Base-by-base conservation (phyloP, 768 basidiomycete genomes). In the Leccinellum rugosiceps region DNA sequence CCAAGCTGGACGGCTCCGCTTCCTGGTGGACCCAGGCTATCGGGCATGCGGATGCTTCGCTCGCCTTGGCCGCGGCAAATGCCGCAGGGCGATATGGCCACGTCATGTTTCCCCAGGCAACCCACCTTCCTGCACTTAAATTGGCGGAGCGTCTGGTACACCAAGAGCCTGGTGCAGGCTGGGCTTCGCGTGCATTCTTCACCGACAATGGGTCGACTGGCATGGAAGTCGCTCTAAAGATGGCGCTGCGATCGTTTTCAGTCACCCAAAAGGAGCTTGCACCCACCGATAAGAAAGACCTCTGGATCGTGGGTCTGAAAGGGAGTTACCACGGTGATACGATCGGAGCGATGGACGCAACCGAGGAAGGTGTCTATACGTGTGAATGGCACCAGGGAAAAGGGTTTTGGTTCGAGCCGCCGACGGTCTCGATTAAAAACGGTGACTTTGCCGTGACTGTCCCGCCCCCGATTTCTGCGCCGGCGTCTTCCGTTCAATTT, bases 311-410 rank as follows among this genome's bases (percentile, higher is more conserved):
- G 3, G 96, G 96, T 0, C 65, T 98, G 44, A 87, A 84, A 63
- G 96, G 96, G 5, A 93, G 93, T 67, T 98, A 98, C 74, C 96
- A 98, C 66, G 96, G 96, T 2, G 96, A 98, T 71, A 98, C 96
- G 13, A 95, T 98, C 59, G 96, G 96, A 0, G 87, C 88, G 2
- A 98, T 98, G 96, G 92, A 98, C 63, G 95, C 96, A 7, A 90
- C 85, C 61, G 87, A 90, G 67, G 92, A 95, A 65, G 90, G 92
- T 9, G 87, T 95, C 2, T 98, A 89, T 72, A 90, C 89, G 1
- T 97, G 94, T 62, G 96, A 98, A 71, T 98, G 96, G 95, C 94
- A 98, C 70, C 76, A 87, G 53, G 88, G 92, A 6, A 87, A 92
- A 67, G 96, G 96, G 0, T 88, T 83, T 65, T 98, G 96, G 96